Evolutionary conservation across 495 filamentous ascomycete species (phyloP), one percentile per base, ranked within the genome.

Genomic region (Penicillium desertorum): DNA sequence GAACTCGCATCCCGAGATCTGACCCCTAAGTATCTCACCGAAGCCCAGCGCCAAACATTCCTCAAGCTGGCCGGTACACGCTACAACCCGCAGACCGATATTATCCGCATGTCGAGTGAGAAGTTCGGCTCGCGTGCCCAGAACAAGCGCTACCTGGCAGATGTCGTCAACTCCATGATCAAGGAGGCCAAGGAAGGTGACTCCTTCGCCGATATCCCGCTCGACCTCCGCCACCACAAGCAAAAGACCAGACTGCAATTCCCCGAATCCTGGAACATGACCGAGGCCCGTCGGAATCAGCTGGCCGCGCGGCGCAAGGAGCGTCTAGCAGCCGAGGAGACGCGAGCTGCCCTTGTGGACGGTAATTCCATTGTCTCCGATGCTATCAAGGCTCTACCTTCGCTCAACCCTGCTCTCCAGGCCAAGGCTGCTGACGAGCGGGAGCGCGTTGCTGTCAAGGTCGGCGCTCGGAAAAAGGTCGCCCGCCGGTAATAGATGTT

Each of bases 101-200:
- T 91, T 61, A 81, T 96, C 45, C 89, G 88, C 73, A 96, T 99
- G 83, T 90, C 88, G 63, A 90, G 89, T 74, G 94, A 98, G 73
- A 85, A 86, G 70, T 96, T 90, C 66, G 81, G 86, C 67, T 87
- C 89, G 36, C 86, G 87, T 62, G 91, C 91, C 12, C 93, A 97
- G 76, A 99, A 99, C 76, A 99, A 98, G 77, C 86, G 92, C 7
- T 96, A 92, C 64, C 81, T 99, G 30, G 87, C 85, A 41, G 91
- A 96, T 59, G 47, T 88, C 32, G 81, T 99, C 53, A 77, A 87
- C 32, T 81, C 76, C 19, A 74, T 99, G 62, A 74, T 99, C 37
- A 74, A 71, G 14, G 86, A 92, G 69, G 90, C 91, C 41, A 89
- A 86, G 81, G 86, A 96, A 64, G 83, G 76, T 32, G 94, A 98